Evolutionary conservation across 371 early-diverging fungal species (phyloP).

Genomic region (Basidiobolus heterosporus): DNA sequence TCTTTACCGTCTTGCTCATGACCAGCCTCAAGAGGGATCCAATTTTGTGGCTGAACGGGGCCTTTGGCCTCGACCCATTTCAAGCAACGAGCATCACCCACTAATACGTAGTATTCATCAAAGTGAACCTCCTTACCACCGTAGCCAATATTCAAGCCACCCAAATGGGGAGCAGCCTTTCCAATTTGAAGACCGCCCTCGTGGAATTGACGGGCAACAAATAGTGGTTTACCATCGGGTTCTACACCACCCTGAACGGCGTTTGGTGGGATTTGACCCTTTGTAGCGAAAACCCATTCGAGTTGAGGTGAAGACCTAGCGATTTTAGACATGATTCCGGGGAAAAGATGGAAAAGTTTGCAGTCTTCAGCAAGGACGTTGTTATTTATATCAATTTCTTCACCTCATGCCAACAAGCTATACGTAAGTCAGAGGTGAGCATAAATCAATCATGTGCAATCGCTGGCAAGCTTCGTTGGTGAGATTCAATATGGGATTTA

Average conservation of each 20-base stretch:
- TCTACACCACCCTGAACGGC: conserved; percentile 7
- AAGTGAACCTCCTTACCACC: conserved; percentile 20
- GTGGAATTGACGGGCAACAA: conserved; percentile 5
- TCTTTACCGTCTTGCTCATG: conserved; percentile 21
- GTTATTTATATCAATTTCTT: too few species aligned
- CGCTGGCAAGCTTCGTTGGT: too few species aligned
- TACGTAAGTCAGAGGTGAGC: too few species aligned
- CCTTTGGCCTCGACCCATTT: conserved; percentile 21
- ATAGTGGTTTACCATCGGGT: conserved; percentile 5
- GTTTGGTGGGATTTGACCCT: conserved; percentile 5
- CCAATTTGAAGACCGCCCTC: conserved; percentile 30
- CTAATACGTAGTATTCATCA: conserved; percentile 25
- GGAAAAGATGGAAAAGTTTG: neutral
- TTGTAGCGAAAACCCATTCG: conserved; percentile 2
- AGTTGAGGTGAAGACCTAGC: conserved; percentile 3
- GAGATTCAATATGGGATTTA: neutral
- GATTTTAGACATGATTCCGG: neutral
- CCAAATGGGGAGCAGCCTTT: conserved; percentile 20
- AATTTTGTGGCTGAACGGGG: conserved; percentile 5
- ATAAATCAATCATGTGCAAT: too few species aligned
- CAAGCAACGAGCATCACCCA: conserved; percentile 22
- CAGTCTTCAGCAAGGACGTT: neutral
- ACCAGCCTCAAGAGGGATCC: conserved; percentile 20
- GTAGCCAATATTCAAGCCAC: conserved; percentile 20
- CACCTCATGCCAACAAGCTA: too few species aligned